These are phyloP conservation scores for Crucibulum laeve DNA, from an alignment of 768 basidiomycete species.

Conservation along the genomic window DNA sequence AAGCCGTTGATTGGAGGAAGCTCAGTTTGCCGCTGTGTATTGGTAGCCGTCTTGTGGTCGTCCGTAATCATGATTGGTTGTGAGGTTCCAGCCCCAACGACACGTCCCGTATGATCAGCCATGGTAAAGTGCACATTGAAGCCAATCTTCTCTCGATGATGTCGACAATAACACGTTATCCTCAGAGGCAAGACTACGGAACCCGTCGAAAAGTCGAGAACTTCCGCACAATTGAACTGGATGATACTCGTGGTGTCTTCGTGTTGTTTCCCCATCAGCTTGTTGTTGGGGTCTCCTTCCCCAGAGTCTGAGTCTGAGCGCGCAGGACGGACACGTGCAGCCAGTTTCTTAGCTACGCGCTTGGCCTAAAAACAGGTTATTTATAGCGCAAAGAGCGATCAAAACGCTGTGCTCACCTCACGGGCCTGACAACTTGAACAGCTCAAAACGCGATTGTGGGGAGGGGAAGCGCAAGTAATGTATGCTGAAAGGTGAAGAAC, in stretches of 20 bases:
- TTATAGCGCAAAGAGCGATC: not conserved
- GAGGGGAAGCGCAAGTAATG: constrained; percentile 79
- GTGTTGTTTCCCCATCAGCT: constrained; percentile 40
- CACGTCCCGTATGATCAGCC: constrained; percentile 71
- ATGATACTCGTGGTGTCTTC: constrained; percentile 84
- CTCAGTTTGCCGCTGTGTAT: constrained; percentile 23
- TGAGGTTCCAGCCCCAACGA: constrained; percentile 79
- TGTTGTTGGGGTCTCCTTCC: constrained; percentile 41
- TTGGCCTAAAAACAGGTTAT: constrained; percentile 54
- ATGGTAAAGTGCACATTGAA: constrained; percentile 89
- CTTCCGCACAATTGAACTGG: constrained; percentile 91
- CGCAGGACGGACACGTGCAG: constrained; percentile 75
- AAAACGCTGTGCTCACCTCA: constrained; percentile 48
- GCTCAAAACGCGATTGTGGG: constrained; percentile 70
- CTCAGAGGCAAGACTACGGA: constrained; percentile 88
- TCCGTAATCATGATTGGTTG: constrained; percentile 98
- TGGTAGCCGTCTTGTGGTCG: constrained; percentile 85
- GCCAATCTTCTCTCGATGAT: constrained; percentile 95
- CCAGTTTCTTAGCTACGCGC: constrained; percentile 84
- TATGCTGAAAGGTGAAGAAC: constrained; percentile 68
- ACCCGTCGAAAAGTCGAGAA: constrained; percentile 85
- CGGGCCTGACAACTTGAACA: constrained; percentile 88
- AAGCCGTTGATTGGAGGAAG: constrained; percentile 20
- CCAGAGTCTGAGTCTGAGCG: constrained; percentile 71
- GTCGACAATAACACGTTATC: constrained; percentile 97